These are phyloP conservation scores for Brassica nigra DNA, from an alignment of 345 rosid genomes.

Conservation along the genomic window DNA sequence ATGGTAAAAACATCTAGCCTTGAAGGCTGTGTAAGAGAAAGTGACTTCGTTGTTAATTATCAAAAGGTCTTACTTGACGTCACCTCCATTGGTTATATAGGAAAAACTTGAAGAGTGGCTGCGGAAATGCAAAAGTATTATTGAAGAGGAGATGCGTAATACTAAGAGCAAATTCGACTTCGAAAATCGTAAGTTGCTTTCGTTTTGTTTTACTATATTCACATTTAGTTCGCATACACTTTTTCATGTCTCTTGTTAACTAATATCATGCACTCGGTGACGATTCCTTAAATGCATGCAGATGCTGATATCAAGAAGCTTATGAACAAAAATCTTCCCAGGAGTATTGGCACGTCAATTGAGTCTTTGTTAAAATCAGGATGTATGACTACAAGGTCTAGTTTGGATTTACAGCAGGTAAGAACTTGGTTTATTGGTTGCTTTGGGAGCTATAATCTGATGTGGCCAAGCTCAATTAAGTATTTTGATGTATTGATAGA, in stretches of 20 bases:
- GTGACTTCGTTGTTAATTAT: slow-evolving; percentile 1
- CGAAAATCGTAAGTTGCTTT: slow-evolving; percentile 52
- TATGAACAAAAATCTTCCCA: slow-evolving; percentile 56
- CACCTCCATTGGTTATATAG: slow-evolving; percentile 44
- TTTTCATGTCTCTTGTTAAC: slow-evolving; percentile 8
- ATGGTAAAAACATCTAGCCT: slow-evolving; percentile 19
- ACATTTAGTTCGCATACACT: neutral
- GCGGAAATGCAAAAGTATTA: slow-evolving; percentile 58
- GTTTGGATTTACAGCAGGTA: slow-evolving; percentile 94
- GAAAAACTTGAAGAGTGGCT: slow-evolving; percentile 97
- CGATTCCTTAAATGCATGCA: slow-evolving; percentile 43
- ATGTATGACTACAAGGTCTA: slow-evolving; percentile 66
- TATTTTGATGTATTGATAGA: neutral
- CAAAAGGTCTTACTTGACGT: neutral
- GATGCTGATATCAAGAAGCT: slow-evolving; percentile 69
- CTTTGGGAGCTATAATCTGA: slow-evolving; percentile 15
- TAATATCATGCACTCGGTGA: neutral
- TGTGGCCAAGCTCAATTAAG: slow-evolving; percentile 14
- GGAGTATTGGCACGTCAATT: slow-evolving; percentile 56
- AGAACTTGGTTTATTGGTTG: slow-evolving; percentile 15
- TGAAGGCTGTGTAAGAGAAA: slow-evolving; percentile 1
- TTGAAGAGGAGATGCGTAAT: slow-evolving; percentile 61
- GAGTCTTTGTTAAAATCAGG: slow-evolving; percentile 83
- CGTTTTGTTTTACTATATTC: neutral
- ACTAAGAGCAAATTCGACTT: slow-evolving; percentile 52